Evolutionary conservation across 1,284 basidiomycete species (phyloP).

Genomic region (Pulchroboletus neoregius): DNA sequence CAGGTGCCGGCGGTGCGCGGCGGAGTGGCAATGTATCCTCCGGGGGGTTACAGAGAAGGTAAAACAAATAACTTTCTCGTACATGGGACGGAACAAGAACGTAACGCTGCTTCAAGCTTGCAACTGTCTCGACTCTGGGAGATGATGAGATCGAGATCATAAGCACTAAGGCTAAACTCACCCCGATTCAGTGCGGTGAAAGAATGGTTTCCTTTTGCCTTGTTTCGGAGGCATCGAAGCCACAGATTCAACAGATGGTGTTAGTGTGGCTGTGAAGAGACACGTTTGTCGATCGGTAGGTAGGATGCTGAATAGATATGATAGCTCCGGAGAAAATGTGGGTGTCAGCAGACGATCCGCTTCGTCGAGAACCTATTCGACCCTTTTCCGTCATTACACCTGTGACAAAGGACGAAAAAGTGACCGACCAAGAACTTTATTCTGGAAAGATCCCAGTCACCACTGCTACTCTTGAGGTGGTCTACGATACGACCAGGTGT

Average conservation of each 20-base stretch:
- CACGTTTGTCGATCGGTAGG: constrained; percentile 91
- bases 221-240: constrained; percentile 70
- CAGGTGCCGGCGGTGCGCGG: constrained; percentile 52
- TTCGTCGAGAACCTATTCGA: constrained; percentile 87
- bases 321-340: constrained; percentile 87
- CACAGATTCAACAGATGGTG: constrained; percentile 80
- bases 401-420: neutral
- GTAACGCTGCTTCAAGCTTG: constrained; percentile 84
- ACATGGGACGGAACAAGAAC: constrained; percentile 94
- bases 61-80: constrained; percentile 88
- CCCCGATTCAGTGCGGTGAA: constrained; percentile 80
- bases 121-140: constrained; percentile 78
- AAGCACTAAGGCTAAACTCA: constrained; percentile 38
- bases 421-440: constrained; percentile 78
- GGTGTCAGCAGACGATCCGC: constrained; percentile 91
- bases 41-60: constrained; percentile 87
- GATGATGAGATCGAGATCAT: constrained; percentile 5
- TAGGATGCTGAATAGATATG: constrained; percentile 74
- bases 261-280: constrained; percentile 95
- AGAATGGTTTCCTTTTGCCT: constrained; percentile 85
- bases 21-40: constrained; percentile 69
- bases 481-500: constrained; percentile 96
- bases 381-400: constrained; percentile 2
- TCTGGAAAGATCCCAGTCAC: constrained; percentile 81
- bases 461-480: constrained; percentile 75